phyloP scores from a whole-genome alignment of 805 yeast genomes.

The Isabelozyma gotoi region DNA sequence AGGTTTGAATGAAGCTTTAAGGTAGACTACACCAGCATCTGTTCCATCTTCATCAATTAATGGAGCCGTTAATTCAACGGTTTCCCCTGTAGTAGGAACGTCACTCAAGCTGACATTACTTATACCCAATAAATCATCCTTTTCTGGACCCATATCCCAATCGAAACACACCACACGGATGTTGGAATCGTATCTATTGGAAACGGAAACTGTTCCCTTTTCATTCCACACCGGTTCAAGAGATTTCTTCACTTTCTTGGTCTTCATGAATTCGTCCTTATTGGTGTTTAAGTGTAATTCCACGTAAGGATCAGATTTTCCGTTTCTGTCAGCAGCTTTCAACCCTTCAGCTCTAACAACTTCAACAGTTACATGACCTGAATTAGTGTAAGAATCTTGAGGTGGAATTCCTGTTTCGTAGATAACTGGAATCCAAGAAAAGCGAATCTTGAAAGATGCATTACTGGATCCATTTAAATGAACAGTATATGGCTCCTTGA shows the following conservation, averaged over 20 bases:
- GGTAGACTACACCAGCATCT: constrained; percentile 63
- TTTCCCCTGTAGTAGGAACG: constrained; percentile 43
- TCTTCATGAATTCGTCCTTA: constrained; percentile 59
- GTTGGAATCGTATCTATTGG: constrained; percentile 60
- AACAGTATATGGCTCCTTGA: constrained; percentile 56
- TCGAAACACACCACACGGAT: constrained; percentile 66
- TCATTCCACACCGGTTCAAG: constrained; percentile 91
- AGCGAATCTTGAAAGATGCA: constrained; percentile 55
- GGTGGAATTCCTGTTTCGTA: constrained; percentile 60
- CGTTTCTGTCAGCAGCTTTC: constrained; percentile 85
- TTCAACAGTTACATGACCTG: constrained; percentile 66
- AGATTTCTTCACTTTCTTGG: constrained; percentile 82
- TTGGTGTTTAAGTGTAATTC: constrained; percentile 66
- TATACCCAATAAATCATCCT: constrained; percentile 78
- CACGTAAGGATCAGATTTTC: constrained; percentile 90
- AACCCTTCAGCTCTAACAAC: constrained; percentile 65
- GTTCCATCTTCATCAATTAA: constrained; percentile 49
- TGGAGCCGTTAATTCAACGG: constrained; percentile 55
- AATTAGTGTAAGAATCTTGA: constrained; percentile 70
- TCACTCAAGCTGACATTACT: constrained; percentile 57
- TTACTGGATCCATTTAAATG: constrained; percentile 53
- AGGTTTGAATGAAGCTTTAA: constrained; percentile 67
- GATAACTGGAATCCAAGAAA: constrained; percentile 78
- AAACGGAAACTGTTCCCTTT: constrained; percentile 51
- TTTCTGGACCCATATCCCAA: constrained; percentile 92